Evolutionary conservation across 1,284 basidiomycete genomes (phyloP), one percentile per base, ranked within the genome.

Genomic region (Tilletia horrida): DNA sequence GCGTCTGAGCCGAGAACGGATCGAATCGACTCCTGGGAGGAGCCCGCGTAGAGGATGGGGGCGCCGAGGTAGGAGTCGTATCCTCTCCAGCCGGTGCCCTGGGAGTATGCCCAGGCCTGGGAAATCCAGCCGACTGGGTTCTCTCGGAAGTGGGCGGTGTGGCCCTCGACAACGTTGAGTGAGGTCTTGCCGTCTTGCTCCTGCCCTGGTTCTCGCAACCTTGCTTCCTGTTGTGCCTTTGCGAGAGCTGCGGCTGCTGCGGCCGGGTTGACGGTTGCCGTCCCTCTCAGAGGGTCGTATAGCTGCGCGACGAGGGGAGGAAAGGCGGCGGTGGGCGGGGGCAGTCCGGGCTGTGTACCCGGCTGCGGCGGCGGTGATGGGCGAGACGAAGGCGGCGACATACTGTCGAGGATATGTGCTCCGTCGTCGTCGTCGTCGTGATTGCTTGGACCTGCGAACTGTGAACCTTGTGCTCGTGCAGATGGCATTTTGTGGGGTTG

Each of bases 111-210:
- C 25, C 76, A 72, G 29, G 79, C 71, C 42, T 77, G 76, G 57
- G 74, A 72, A 25, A 74, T 64, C 48, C 76, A 79, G n/a, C 71
- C 72, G 50, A 76, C 63, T 6, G 77, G 77, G 27, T 76, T 73
- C 52, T 79, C 75, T 21, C 77, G 70, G 27, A 79, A 75, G 65
- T 77, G 77, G 2, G 77, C 77, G 42, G 75, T 77, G 72, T 79
- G 77, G 2, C 73, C 72, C 23, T 72, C 76, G 16, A 79, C 74
- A 7, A 79, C 76, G 57, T 79, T 79, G 64, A 79, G 67, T 9
- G 55, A 59, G 14, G 55, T 59, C 25, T 59, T 31, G 14, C 55
- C 55, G 31, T 59, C 55, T 3, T 16, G 3, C 4, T 25, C 27
- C 29, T 40, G 13, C 16, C 18, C 45, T 23, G 18, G 23, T 27